Evolutionary conservation across 139 green algal species (phyloP), one percentile per base, ranked within the genome.

Genomic region (Yamagishiella unicocca): DNA sequence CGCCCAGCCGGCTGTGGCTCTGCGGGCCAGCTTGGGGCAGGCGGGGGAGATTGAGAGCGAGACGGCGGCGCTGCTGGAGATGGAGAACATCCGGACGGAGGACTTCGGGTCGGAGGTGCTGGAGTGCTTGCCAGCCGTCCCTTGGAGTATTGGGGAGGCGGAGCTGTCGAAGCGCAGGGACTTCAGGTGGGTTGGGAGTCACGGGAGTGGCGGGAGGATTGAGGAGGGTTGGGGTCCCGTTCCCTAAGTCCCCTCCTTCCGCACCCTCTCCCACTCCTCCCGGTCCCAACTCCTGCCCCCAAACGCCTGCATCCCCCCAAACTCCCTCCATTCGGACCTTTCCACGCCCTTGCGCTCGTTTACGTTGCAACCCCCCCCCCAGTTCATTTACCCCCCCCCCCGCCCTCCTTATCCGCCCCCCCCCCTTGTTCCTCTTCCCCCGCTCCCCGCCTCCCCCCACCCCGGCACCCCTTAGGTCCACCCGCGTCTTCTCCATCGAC

Each of bases 401-500:
- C 17, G 17, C 66, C 66, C 31, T 45, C 66, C 64, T 43, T 43
- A n/a, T 58, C 17, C 50, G 12, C 50, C 50, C 50, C 50, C 50
- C 50, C 50, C 50, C 12, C 8, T 19, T 31, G 22, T 35, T 31
- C 21, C 25, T 68, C 8, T 24, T 72, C 10, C 22, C 64, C 38
- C n/a, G 17, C 7, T 53, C 5, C 31, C 53, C 55, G 17, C 40
- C n/a, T 24, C n/a, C 29, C 42, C 27, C n/a, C 37, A 4, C 54
- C 6, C 27, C 4, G 21, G n/a, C 55, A 12, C 50, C 17, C 50
- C 50, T 19, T 83, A 92, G 90, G 72, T 78, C 31, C n/a, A 22
- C 45, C 37, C 89, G 95, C 82, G 86, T 97, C 29, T 97, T 97
- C 90, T 94, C 87, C 85, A 98, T 98, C 71, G 96, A 98, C 91